A percentile compares a stretch with the other conserved stretches of the same genome.
Conservation (phyloP, 441 rosid genomes). For the Erodium trifolium region DNA sequence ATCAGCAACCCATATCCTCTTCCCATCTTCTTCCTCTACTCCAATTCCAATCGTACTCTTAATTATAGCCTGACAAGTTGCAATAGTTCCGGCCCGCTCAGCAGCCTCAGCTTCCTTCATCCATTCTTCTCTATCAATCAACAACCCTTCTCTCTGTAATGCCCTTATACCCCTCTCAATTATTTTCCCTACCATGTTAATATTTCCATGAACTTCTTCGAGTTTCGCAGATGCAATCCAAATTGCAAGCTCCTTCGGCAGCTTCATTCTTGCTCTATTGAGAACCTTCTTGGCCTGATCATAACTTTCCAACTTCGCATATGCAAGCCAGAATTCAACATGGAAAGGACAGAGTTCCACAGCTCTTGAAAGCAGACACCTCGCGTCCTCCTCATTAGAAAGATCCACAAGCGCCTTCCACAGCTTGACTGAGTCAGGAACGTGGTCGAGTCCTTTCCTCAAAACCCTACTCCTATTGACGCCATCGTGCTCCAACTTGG, state of each 20-base stretch:
- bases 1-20: conserved; percentile 4
- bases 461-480: conserved; percentile 19
- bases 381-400: background rate
- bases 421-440: conserved; percentile 17
- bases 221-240: conserved; percentile 21
- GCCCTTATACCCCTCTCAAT: conserved; percentile 24
- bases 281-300: conserved; percentile 19
- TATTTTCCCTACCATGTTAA: conserved; percentile 18
- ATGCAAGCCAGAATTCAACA: conserved; percentile 18
- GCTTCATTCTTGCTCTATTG: conserved; percentile 21
- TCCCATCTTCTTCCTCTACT: conserved; percentile 7
- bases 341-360: conserved; percentile 11
- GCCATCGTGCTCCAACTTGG: conserved; percentile 17
- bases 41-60: background rate
- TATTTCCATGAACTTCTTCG: conserved; percentile 22
- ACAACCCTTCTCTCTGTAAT: conserved; percentile 25
- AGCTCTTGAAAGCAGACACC: background rate
- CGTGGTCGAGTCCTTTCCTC: conserved; percentile 18
- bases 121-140: conserved; percentile 25
- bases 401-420: conserved; percentile 7
- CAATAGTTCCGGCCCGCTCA: conserved; percentile 14
- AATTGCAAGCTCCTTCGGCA: conserved; percentile 22
- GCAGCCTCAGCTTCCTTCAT: conserved; percentile 26
- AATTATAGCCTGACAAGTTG: conserved; percentile 22
- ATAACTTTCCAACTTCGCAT: conserved; percentile 20